Evolutionary conservation across 1,284 basidiomycete genomes (phyloP), one percentile per base, ranked within the genome.

Genomic region (Kwoniella shivajii): DNA sequence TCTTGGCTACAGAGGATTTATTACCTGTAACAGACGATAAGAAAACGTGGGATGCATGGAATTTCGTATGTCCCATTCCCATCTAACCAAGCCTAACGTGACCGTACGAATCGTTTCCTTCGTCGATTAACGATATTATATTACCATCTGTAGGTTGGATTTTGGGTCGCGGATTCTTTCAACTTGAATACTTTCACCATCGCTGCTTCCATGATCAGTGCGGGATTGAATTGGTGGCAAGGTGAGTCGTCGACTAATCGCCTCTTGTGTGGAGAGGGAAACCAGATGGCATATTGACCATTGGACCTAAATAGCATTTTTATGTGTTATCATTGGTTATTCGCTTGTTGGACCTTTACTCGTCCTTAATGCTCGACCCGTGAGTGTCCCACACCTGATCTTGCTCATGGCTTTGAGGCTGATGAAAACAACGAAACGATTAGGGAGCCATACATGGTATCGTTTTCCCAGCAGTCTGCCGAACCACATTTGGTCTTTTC

Each of bases 151-250:
- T 42, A 60, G 60, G 64, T 70, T 24, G 52, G 63, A 39, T 89
- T 88, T 75, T 90, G 88, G 88, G 82, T 89, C 50, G 86, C 87
- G 42, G 88, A 89, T 76, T 85, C 83, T 63, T 89, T 90, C 81
- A 90, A 90, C 71, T 82, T 90, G 68, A 88, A 87, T 77, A 88
- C 86, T 80, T 89, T 78, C 59, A 68, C 78, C 66, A 87, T 82
- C 38, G 65, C 68, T 2, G 66, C 63, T 0, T 86, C 86, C 6
- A 88, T 90, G 87, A 84, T 88, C 41, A 83, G 85, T 54, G 78
- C 85, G 10, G 88, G 88, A 3, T 80, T 91, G 24, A 86, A 84
- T 0, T 90, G 88, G 88, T 90, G 88, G 88, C 87, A 89, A 72
- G 54, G 85, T 57, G 18, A 50, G 57, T 50, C 13, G n/a, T 4